These are phyloP conservation scores for Boletus sp. DNA, from an alignment of 768 basidiomycete genomes.

Conservation along the genomic window DNA sequence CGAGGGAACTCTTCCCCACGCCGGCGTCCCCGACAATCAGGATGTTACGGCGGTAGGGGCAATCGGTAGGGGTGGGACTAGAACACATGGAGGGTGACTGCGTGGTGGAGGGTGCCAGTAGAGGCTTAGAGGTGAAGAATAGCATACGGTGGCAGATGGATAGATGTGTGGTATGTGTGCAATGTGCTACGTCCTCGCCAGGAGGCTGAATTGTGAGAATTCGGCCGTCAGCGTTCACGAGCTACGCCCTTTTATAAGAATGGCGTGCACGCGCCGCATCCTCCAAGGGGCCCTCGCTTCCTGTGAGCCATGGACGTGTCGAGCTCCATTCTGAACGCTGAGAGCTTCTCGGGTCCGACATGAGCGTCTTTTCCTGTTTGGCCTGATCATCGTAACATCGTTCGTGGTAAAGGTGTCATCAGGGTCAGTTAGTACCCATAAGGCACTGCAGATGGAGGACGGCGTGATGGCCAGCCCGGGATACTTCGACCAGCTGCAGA, in stretches of 20 bases:
- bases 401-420: neutral
- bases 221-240: neutral
- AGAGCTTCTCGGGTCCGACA: slow-evolving; percentile 10
- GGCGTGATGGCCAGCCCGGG: neutral
- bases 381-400: neutral
- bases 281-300: neutral
- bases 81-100: slow-evolving; percentile 13
- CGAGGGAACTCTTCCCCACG: slow-evolving; percentile 40
- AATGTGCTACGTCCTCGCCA: neutral
- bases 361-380: slow-evolving; percentile 4
- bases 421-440: neutral
- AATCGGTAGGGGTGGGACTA: slow-evolving; percentile 9
- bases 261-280: neutral
- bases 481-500: neutral
- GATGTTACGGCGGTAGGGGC: slow-evolving; percentile 21
- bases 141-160: neutral
- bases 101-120: slow-evolving; percentile 3
- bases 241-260: neutral
- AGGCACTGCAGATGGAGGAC: neutral
- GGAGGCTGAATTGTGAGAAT: neutral
- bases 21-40: slow-evolving; percentile 30
- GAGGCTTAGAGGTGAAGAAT: neutral
- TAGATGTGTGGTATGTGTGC: neutral
- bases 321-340: slow-evolving; percentile 1
- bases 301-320: neutral